phyloP scores from a whole-genome alignment of 768 basidiomycete genomes.

The Hemileccinum rubropunctum region DNA sequence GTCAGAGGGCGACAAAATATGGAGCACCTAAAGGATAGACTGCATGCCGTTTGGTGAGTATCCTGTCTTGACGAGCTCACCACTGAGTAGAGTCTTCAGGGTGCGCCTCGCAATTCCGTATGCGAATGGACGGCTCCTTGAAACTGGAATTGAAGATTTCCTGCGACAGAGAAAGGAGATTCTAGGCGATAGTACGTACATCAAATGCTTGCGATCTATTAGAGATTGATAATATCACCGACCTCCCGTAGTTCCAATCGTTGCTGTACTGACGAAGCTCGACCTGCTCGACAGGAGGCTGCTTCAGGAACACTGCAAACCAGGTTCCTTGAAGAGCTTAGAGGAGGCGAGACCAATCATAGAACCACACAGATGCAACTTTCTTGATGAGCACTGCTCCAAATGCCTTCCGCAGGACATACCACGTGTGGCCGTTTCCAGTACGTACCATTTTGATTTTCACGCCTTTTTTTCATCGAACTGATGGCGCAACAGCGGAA shows the following conservation, averaged over 20 bases:
- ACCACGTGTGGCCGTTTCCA: neutral
- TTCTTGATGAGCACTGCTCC: neutral
- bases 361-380: neutral
- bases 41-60: neutral
- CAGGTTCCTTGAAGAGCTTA: neutral
- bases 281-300: neutral
- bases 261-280: constrained; percentile 1
- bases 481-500: neutral
- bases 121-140: neutral
- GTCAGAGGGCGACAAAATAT: neutral
- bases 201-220: neutral
- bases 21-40: constrained; percentile 11
- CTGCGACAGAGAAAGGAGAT: neutral
- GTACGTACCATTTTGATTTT: neutral
- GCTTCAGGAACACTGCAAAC: no score
- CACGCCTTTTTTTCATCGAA: neutral
- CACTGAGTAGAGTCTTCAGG: neutral
- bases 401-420: neutral
- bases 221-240: neutral
- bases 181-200: neutral
- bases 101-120: neutral
- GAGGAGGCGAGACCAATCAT: neutral
- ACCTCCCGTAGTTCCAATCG: neutral
- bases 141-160: neutral
- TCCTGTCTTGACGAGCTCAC: neutral